Evolutionary conservation across 75 land plant genomes (phyloP).

Genomic region (Larix kaempferi): DNA sequence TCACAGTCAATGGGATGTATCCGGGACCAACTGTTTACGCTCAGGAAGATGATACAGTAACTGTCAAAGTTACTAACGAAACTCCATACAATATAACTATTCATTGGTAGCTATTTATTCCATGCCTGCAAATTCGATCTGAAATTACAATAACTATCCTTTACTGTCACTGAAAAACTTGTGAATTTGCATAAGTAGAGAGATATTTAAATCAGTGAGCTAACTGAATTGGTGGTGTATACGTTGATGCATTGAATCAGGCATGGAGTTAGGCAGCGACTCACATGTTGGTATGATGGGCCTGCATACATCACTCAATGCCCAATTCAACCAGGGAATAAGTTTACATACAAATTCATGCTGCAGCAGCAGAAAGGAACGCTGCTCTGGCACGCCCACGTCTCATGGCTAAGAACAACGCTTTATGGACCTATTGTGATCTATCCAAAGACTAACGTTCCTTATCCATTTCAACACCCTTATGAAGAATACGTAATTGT

Average conservation of each 20-base stretch:
- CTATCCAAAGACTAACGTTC: slow-evolving; percentile 36
- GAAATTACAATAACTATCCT: no score
- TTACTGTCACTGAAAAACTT: no score
- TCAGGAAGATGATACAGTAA: slow-evolving; percentile 43
- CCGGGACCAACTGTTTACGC: slow-evolving; percentile 58
- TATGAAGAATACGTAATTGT: slow-evolving; percentile 37
- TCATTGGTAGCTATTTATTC: slow-evolving; percentile 30
- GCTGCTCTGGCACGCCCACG: slow-evolving; percentile 46
- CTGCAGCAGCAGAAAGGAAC: slow-evolving; percentile 42
- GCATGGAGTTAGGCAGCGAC: slow-evolving; percentile 52
- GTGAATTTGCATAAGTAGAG: no score
- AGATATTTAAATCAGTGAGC: no score
- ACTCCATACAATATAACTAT: slow-evolving; percentile 38
- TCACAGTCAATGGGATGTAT: slow-evolving; percentile 51
- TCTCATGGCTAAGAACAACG: slow-evolving; percentile 58
- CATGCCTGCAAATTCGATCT: background rate
- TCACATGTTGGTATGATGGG: slow-evolving; percentile 48
- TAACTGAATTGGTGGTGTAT: background rate
- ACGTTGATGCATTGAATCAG: slow-evolving; percentile 11
- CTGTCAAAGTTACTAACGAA: slow-evolving; percentile 39
- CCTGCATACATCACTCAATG: slow-evolving; percentile 61
- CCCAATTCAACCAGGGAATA: slow-evolving; percentile 45
- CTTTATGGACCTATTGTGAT: slow-evolving; percentile 49
- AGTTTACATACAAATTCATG: slow-evolving; percentile 47
- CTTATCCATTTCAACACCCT: slow-evolving; percentile 44